phyloP scores from a whole-genome alignment of 192 early-diverging fungal genomes.

The Coemansia sp. region DNA sequence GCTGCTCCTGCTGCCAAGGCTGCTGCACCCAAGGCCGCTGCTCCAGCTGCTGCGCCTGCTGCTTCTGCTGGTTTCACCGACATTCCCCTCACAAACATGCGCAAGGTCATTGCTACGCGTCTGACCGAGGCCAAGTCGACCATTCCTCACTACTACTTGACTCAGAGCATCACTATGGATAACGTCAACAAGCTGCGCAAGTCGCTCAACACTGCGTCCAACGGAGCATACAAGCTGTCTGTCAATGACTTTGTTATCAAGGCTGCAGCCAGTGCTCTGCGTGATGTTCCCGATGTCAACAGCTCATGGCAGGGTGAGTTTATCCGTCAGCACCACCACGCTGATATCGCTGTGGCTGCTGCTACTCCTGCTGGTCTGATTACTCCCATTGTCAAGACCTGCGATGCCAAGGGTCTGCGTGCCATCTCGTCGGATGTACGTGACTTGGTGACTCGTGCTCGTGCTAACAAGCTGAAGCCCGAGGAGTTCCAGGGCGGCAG shows the following conservation, averaged over 20 bases:
- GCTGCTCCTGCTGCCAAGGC: conserved; percentile 7
- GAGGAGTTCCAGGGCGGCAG: conserved; percentile 98
- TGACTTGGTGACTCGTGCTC: conserved; percentile 79
- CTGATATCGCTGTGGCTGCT: conserved; percentile 94
- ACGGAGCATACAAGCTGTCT: conserved; percentile 93
- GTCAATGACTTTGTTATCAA: conserved; percentile 99
- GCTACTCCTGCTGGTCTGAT: conserved; percentile 93
- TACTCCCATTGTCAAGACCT: conserved; percentile 85
- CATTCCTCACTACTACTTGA: conserved; percentile 76
- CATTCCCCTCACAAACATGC: conserved; percentile 71
- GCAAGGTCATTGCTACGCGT: conserved; percentile 74
- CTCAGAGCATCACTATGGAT: conserved; percentile 85
- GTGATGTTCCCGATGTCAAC: conserved; percentile 93
- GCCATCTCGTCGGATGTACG: conserved; percentile 83
- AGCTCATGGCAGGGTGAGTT: conserved; percentile 69
- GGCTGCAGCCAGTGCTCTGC: conserved; percentile 82
- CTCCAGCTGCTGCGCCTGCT: conserved; percentile 24
- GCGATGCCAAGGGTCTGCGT: conserved; percentile 82
- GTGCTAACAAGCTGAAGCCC: conserved; percentile 82
- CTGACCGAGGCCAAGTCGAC: conserved; percentile 72
- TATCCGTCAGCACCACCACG: conserved; percentile 90
- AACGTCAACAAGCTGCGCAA: conserved; percentile 83
- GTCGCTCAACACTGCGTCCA: conserved; percentile 76
- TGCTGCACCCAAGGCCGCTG: conserved; percentile 46
- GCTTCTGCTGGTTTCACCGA: conserved; percentile 60